Conservation (phyloP, 257 asterid species). For the Plectranthus barbatus region DNA sequence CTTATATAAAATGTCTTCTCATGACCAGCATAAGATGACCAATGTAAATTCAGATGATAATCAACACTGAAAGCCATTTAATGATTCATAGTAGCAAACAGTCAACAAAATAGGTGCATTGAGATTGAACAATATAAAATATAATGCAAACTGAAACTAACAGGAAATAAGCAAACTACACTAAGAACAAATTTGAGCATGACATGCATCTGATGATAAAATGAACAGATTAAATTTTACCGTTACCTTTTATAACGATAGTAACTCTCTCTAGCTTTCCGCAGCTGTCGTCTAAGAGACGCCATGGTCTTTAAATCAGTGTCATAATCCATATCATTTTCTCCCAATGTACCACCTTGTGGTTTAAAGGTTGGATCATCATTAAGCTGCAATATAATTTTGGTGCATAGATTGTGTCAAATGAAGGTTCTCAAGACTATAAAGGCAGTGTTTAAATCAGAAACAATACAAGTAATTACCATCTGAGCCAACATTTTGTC, state of each 20-base stretch:
- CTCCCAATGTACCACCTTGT: constrained; percentile 73
- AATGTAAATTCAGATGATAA: too few relatives aligned
- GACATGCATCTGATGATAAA: neutral
- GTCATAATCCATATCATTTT: constrained; percentile 77
- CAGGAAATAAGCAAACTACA: neutral
- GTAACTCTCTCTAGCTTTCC: constrained; percentile 56
- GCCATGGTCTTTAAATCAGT: constrained; percentile 77
- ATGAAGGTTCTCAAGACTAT: neutral
- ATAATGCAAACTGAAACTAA: neutral
- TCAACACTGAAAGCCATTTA: too few relatives aligned
- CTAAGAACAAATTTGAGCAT: neutral
- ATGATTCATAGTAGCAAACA: neutral
- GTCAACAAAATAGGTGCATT: neutral
- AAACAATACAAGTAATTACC: too few relatives aligned
- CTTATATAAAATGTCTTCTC: neutral
- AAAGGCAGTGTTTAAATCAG: neutral
- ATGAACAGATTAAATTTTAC: constrained; percentile 5
- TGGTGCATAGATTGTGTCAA: neutral
- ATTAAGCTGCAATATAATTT: constrained; percentile 39
- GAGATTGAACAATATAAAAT: neutral
- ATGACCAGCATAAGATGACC: too few relatives aligned
- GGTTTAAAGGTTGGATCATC: constrained; percentile 73
- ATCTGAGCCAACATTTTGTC: constrained; percentile 58
- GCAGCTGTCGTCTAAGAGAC: constrained; percentile 58
- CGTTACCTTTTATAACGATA: constrained; percentile 63